Percentiles rank a stretch among this genome's conserved stretches.
These are phyloP conservation scores for Begonia loranthoides DNA, from an alignment of 306 rosid genomes.

Conservation along the genomic window DNA sequence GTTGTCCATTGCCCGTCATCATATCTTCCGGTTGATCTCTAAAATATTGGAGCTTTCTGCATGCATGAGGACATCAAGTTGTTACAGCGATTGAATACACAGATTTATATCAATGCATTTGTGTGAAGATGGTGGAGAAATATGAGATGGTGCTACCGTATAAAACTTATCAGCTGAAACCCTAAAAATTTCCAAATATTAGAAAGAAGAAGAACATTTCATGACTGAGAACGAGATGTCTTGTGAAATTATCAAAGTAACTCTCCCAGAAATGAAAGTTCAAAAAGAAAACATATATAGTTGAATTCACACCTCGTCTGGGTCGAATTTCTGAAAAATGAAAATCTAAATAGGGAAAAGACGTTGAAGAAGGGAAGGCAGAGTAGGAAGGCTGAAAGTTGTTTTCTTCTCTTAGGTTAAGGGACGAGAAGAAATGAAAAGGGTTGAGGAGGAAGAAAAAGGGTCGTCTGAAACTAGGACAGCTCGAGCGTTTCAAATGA, in stretches of 20 bases:
- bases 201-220: too few species aligned
- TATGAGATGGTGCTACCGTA: background rate
- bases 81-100: background rate
- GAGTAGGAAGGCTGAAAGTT: too few species aligned
- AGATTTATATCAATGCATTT: background rate
- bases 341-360: too few species aligned
- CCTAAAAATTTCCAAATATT: background rate
- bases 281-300: too few species aligned
- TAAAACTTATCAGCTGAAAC: background rate
- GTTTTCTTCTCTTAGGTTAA: too few species aligned
- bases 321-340: too few species aligned
- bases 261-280: too few species aligned
- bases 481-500: background rate
- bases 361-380: too few species aligned
- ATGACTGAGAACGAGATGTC: too few species aligned
- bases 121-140: background rate
- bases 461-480: background rate
- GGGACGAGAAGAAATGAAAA: background rate
- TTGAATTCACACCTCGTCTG: too few species aligned
- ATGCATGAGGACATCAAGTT: too few species aligned
- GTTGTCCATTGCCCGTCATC: conserved; percentile 63
- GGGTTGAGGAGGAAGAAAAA: background rate
- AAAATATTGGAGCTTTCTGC: background rate
- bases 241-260: too few species aligned
- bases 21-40: conserved; percentile 7